Percentiles rank a stretch among this genome's conserved stretches.
phyloP scores from a whole-genome alignment of 1,284 basidiomycete genomes.

The Marasmius fiardii region DNA sequence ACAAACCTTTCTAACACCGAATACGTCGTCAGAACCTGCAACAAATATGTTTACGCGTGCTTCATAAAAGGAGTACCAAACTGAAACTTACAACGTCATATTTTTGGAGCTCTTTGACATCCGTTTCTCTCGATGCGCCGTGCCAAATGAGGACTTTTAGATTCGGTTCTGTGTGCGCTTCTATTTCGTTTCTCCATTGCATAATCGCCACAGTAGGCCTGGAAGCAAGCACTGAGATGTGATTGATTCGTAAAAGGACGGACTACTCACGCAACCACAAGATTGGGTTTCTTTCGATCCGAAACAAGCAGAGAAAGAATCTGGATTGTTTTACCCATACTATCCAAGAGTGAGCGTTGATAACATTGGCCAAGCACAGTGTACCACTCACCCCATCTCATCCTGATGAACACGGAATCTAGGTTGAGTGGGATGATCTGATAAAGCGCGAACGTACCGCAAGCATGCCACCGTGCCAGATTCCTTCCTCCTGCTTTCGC shows the following conservation, averaged over 20 bases:
- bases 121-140: conserved; percentile 66
- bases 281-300: conserved; percentile 76
- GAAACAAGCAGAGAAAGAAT: conserved; percentile 90
- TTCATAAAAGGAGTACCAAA: background rate
- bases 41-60: conserved; percentile 5
- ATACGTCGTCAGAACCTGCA: conserved; percentile 71
- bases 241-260: background rate
- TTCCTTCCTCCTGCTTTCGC: conserved; percentile 86
- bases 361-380: background rate
- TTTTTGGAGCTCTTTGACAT: conserved; percentile 70
- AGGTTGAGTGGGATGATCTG: conserved; percentile 4
- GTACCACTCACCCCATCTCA: conserved; percentile 75
- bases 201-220: conserved; percentile 96
- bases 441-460: conserved; percentile 53
- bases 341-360: conserved; percentile 27
- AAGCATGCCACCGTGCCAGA: conserved; percentile 92
- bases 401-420: conserved; percentile 45
- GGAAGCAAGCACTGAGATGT: background rate
- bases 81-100: conserved; percentile 73
- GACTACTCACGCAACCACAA: conserved; percentile 81
- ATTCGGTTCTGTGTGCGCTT: conserved; percentile 70
- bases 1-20: conserved; percentile 74
- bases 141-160: conserved; percentile 91
- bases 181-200: conserved; percentile 98
- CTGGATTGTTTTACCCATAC: conserved; percentile 99